Conservation (phyloP, 2,329 filamentous ascomycete species). For the Cladophialophora yegresii region DNA sequence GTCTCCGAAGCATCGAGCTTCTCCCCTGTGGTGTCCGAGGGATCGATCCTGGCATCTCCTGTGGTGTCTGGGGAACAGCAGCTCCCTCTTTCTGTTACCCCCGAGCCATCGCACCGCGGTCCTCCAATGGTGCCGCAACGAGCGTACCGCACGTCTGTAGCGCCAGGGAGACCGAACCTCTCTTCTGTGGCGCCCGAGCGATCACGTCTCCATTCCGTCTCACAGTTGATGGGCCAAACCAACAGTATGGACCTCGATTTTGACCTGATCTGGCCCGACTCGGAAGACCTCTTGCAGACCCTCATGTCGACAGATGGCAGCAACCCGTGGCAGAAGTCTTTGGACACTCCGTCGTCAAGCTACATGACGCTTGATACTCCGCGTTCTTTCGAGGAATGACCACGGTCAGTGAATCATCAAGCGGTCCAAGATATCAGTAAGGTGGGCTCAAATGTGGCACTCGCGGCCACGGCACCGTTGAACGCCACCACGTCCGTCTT, state of each 20-base stretch:
- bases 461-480: slow-evolving; percentile 49
- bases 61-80: background rate
- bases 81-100: too few relatives aligned
- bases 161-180: slow-evolving; percentile 28
- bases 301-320: slow-evolving; percentile 46
- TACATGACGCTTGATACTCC: slow-evolving; percentile 42
- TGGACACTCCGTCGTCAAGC: slow-evolving; percentile 40
- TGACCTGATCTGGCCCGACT: slow-evolving; percentile 50
- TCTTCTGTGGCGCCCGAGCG: slow-evolving; percentile 5
- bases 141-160: too few relatives aligned
- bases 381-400: slow-evolving; percentile 44
- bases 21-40: slow-evolving; percentile 9
- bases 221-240: background rate
- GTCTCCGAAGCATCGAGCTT: slow-evolving; percentile 28
- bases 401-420: slow-evolving; percentile 47
- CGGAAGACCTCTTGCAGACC: slow-evolving; percentile 49
- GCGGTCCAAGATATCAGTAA: slow-evolving; percentile 51
- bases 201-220: background rate
- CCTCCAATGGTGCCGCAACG: slow-evolving; percentile 26
- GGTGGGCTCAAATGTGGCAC: slow-evolving; percentile 48
- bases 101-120: too few relatives aligned
- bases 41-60: slow-evolving; percentile 4
- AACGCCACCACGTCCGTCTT: slow-evolving; percentile 51
- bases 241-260: slow-evolving; percentile 43
- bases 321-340: slow-evolving; percentile 43